phyloP scores from a whole-genome alignment of 75 land plant species.

The Cryptomeria japonica region DNA sequence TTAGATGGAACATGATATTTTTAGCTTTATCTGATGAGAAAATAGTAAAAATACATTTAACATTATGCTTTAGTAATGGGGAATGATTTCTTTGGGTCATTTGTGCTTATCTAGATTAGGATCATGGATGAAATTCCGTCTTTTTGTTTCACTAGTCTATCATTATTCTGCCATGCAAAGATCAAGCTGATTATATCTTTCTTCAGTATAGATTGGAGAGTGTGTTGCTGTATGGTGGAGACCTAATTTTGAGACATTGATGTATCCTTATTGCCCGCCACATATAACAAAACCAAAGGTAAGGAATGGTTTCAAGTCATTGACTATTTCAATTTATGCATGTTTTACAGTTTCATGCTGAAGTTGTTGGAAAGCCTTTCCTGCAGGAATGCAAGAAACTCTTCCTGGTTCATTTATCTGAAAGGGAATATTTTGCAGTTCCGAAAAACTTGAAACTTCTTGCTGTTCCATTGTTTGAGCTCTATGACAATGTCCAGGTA shows the following conservation, averaged over 20 bases:
- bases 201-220: conserved; percentile 82
- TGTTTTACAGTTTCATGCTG: not conserved
- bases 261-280: conserved; percentile 98
- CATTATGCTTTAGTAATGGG: not conserved
- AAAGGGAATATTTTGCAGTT: conserved; percentile 96
- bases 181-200: not conserved
- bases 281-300: conserved; percentile 99
- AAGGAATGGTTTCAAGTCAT: not conserved
- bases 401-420: conserved; percentile 87
- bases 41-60: no score
- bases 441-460: conserved; percentile 94
- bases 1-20: not conserved
- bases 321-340: not conserved
- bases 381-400: conserved; percentile 97
- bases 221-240: conserved; percentile 99
- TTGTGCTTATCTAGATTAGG: not conserved
- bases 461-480: conserved; percentile 97
- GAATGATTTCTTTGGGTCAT: not conserved
- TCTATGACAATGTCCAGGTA: conserved; percentile 99
- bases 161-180: not conserved
- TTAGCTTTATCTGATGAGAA: not conserved
- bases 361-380: not conserved
- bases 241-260: conserved; percentile 95
- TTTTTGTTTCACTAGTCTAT: conserved; percentile 2
- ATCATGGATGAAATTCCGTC: not conserved